phyloP scores from a whole-genome alignment of 495 filamentous ascomycete species.

The Filosporella fistucella region DNA sequence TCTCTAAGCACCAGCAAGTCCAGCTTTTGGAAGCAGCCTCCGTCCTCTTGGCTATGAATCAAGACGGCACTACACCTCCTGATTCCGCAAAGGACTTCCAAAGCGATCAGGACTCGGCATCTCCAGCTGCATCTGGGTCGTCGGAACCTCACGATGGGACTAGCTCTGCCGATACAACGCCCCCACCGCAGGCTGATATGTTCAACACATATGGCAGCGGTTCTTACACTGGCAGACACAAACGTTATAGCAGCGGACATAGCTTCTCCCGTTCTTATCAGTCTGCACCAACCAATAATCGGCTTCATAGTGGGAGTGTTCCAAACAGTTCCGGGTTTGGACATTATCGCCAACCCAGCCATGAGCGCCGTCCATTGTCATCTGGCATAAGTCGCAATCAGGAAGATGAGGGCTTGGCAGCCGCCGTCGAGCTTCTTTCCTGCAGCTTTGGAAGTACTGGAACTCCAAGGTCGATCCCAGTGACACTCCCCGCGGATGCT shows the following conservation, averaged over 20 bases:
- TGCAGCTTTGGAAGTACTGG: constrained; percentile 92
- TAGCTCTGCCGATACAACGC: constrained; percentile 68
- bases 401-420: constrained; percentile 81
- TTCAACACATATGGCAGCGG: constrained; percentile 29
- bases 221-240: constrained; percentile 45
- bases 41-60: constrained; percentile 91
- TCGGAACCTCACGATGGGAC: constrained; percentile 67
- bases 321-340: constrained; percentile 41
- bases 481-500: constrained; percentile 67
- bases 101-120: constrained; percentile 78
- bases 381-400: constrained; percentile 56
- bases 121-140: constrained; percentile 71
- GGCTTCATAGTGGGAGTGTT: constrained; percentile 45
- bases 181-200: constrained; percentile 55
- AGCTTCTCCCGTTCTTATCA: constrained; percentile 82
- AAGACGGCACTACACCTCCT: constrained; percentile 47
- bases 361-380: constrained; percentile 55
- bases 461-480: constrained; percentile 66
- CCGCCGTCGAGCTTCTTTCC: constrained; percentile 80
- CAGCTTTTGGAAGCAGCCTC: constrained; percentile 95
- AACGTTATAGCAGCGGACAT: constrained; percentile 63
- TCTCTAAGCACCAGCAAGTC: constrained; percentile 99
- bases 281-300: constrained; percentile 54
- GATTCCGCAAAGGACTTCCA: constrained; percentile 60
- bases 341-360: constrained; percentile 51